Percentiles rank a stretch among this genome's conserved stretches.
Evolutionary conservation across 106 monocot species (phyloP).

Genomic region (Posidonia australis): DNA sequence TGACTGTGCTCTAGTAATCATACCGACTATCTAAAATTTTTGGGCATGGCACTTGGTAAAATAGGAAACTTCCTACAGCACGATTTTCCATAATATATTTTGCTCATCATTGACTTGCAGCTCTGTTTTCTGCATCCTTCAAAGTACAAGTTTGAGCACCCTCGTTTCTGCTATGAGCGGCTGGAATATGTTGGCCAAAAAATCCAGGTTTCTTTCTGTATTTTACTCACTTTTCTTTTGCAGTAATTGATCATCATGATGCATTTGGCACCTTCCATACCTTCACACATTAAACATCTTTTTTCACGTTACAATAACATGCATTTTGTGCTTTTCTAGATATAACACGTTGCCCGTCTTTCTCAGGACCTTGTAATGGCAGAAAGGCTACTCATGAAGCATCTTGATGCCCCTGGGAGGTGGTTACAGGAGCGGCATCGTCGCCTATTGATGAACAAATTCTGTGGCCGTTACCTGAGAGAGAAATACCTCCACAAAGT

Average conservation of each 20-base stretch:
- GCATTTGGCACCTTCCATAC: not conserved
- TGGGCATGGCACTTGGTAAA: no score
- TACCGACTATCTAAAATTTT: no score
- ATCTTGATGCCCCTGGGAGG: constrained; percentile 91
- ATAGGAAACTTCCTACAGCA: no score
- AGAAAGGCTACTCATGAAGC: constrained; percentile 94
- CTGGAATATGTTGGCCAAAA: constrained; percentile 96
- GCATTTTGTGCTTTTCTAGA: constrained; percentile 3
- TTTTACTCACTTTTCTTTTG: not conserved
- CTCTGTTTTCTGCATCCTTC: constrained; percentile 86
- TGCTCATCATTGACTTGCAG: constrained; percentile 19
- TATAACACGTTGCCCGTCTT: not conserved
- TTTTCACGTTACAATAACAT: not conserved
- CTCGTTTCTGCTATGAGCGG: constrained; percentile 87
- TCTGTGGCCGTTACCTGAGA: constrained; percentile 75
- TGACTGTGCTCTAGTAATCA: no score
- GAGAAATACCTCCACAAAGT: constrained; percentile 75
- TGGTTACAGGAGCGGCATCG: constrained; percentile 88
- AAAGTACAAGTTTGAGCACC: constrained; percentile 94
- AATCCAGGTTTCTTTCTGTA: constrained; percentile 78
- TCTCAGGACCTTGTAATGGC: constrained; percentile 92
- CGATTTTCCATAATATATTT: no score
- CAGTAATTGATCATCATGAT: not conserved
- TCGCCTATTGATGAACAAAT: constrained; percentile 80
- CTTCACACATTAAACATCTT: not conserved